Evolutionary conservation across 2,329 filamentous ascomycete genomes (phyloP).

Genomic region (Pseudogymnoascus sp.): DNA sequence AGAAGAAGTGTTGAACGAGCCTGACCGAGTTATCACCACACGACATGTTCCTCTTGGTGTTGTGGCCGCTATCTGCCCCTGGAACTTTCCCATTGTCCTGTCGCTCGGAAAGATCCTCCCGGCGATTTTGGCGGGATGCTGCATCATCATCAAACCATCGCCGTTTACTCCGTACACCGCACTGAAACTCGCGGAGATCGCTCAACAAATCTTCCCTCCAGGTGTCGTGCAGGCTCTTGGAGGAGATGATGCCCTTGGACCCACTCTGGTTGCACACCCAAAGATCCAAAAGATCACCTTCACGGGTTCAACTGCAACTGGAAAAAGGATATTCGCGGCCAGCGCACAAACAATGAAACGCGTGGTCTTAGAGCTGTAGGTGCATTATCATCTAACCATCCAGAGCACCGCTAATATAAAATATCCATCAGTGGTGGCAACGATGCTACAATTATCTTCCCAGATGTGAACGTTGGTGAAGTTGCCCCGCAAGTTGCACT

Average conservation of each 20-base stretch:
- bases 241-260: constrained; percentile 47
- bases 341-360: constrained; percentile 45
- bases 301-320: constrained; percentile 46
- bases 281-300: constrained; percentile 51
- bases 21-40: constrained; percentile 35
- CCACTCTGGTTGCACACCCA: constrained; percentile 45
- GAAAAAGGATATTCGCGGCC: constrained; percentile 42
- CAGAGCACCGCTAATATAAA: not conserved
- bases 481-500: constrained; percentile 38
- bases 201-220: constrained; percentile 41
- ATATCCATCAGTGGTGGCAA: constrained; percentile 39
- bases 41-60: constrained; percentile 43
- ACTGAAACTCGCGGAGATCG: constrained; percentile 46
- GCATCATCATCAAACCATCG: constrained; percentile 52
- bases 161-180: constrained; percentile 47
- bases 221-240: constrained; percentile 50
- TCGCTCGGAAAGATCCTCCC: constrained; percentile 43
- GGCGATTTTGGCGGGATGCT: constrained; percentile 44
- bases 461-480: constrained; percentile 42
- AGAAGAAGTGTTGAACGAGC: constrained; percentile 42
- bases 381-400: not conserved
- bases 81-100: constrained; percentile 49
- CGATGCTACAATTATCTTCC: constrained; percentile 45
- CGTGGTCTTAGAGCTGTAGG: constrained; percentile 39
- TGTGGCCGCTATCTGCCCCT: constrained; percentile 49